Evolutionary conservation across 1,284 basidiomycete genomes (phyloP).

Genomic region (Ceratorhiza oryzae-sativae): DNA sequence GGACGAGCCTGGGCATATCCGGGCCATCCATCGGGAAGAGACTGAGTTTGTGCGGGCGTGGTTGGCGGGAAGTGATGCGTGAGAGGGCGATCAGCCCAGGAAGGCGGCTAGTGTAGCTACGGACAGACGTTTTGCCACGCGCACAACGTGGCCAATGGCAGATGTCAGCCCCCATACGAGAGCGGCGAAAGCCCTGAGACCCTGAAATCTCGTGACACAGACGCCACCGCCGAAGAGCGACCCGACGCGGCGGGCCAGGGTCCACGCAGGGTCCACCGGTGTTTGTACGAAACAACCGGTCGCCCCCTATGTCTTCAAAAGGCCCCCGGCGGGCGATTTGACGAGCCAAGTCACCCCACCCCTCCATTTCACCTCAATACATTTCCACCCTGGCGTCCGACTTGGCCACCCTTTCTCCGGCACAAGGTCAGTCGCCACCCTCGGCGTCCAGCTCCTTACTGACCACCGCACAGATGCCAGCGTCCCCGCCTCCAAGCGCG

Average conservation of each 20-base stretch:
- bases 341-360: constrained; percentile 8
- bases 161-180: constrained; percentile 8
- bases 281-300: constrained; percentile 39
- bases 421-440: background rate
- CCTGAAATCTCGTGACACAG: constrained; percentile 14
- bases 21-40: constrained; percentile 81
- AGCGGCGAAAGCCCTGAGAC: constrained; percentile 10
- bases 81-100: constrained; percentile 28
- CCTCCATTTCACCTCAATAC: constrained; percentile 20
- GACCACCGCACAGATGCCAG: constrained; percentile 4
- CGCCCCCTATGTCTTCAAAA: constrained; percentile 36
- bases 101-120: constrained; percentile 13
- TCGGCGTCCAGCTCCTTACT: background rate
- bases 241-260: constrained; percentile 12
- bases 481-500: constrained; percentile 56
- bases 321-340: constrained; percentile 26
- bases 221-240: constrained; percentile 3
- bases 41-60: constrained; percentile 82
- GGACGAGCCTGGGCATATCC: constrained; percentile 80
- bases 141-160: constrained; percentile 27
- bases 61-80: constrained; percentile 60
- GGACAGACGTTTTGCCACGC: constrained; percentile 28
- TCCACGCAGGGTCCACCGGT: constrained; percentile 5
- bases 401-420: constrained; percentile 26
- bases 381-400: constrained; percentile 36